phyloP scores from a whole-genome alignment of 306 rosid species.

The Adenanthera pavonina region DNA sequence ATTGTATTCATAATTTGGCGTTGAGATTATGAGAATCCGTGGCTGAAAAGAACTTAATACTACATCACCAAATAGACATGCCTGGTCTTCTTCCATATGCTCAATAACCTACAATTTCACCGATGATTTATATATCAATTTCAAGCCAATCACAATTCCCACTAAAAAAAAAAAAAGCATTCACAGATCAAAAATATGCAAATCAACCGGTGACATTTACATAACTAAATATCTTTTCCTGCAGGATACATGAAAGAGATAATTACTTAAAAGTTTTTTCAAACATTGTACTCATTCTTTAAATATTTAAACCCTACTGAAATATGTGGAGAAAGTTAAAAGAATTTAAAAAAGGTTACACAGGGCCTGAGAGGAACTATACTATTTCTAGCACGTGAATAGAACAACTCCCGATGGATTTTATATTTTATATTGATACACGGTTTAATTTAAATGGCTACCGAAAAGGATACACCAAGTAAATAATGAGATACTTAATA shows the following conservation, averaged over 20 bases:
- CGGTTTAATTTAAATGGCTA: constrained; percentile 24
- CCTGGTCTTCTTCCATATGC: constrained; percentile 98
- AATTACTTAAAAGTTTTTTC: too few species aligned
- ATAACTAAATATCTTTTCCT: neutral
- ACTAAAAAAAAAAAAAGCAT: neutral
- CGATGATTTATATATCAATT: constrained; percentile 24
- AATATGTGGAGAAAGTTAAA: too few species aligned
- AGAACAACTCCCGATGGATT: too few species aligned
- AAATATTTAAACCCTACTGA: too few species aligned
- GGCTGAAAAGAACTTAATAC: constrained; percentile 74
- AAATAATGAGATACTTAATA: neutral
- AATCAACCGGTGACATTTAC: constrained; percentile 21
- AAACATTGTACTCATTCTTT: too few species aligned
- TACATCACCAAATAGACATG: constrained; percentile 74
- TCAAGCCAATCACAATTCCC: constrained; percentile 20
- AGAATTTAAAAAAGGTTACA: too few species aligned
- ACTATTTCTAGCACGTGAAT: too few species aligned
- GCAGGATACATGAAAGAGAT: too few species aligned
- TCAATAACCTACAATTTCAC: constrained; percentile 76
- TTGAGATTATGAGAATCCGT: constrained; percentile 84
- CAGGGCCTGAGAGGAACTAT: too few species aligned
- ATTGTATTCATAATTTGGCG: constrained; percentile 93
- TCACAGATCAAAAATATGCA: neutral
- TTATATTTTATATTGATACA: neutral
- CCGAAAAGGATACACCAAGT: neutral